These are phyloP conservation scores for Croton laevigatus DNA, from an alignment of 441 rosid species.

Conservation along the genomic window DNA sequence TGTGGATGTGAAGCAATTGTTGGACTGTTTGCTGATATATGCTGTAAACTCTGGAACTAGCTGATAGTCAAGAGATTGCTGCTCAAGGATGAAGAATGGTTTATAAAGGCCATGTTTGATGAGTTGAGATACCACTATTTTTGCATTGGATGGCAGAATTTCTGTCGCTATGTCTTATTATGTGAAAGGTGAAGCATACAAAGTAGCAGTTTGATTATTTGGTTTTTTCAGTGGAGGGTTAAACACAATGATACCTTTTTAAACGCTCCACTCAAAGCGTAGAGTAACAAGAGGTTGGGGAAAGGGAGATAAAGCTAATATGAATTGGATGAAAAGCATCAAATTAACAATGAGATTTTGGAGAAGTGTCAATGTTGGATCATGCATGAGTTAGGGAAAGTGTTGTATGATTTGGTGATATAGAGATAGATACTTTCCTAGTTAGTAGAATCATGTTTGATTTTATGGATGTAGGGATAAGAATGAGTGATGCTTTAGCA, in stretches of 20 bases:
- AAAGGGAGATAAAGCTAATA: not conserved
- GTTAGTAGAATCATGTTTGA: not conserved
- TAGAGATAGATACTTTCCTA: not conserved
- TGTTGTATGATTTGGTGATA: not conserved
- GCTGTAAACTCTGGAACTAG: slow-evolving; percentile 3
- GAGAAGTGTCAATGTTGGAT: not conserved
- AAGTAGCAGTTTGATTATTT: not conserved
- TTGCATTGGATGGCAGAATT: not conserved
- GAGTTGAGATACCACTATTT: not conserved
- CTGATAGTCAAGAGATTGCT: not conserved
- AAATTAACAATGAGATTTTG: not conserved
- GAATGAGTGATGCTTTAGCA: not conserved
- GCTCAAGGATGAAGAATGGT: not conserved
- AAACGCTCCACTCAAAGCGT: not conserved
- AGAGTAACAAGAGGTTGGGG: not conserved
- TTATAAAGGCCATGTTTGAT: not conserved
- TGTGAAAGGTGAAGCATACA: not conserved
- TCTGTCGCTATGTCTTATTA: not conserved
- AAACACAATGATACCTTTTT: not conserved
- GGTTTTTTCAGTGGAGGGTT: not conserved
- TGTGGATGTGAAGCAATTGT: no score
- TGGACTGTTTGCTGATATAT: not conserved
- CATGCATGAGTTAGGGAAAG: not conserved
- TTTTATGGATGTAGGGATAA: slow-evolving; percentile 1
- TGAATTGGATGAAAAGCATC: not conserved